Evolutionary conservation across 345 rosid genomes (phyloP).

Genomic region (Theobroma cacao): DNA sequence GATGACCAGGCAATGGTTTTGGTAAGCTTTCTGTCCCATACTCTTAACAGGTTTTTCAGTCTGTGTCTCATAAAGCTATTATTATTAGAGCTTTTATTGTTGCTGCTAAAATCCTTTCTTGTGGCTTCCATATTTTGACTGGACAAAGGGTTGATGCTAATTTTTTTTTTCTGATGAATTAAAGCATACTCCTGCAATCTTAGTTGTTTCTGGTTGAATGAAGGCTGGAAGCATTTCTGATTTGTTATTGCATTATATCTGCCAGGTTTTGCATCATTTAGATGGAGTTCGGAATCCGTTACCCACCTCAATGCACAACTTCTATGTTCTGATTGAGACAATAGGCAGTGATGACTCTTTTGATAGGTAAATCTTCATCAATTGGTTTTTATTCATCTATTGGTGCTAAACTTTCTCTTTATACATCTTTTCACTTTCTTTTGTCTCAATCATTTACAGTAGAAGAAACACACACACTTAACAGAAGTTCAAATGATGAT

Average conservation of each 20-base stretch:
- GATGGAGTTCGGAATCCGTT: conserved; percentile 90
- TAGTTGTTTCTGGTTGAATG: background rate
- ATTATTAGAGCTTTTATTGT: background rate
- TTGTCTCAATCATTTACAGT: background rate
- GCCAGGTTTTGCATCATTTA: conserved; percentile 71
- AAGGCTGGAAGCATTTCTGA: background rate
- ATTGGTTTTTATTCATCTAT: background rate
- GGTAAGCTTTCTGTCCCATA: conserved; percentile 38
- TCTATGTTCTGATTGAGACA: conserved; percentile 87
- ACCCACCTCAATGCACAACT: conserved; percentile 63
- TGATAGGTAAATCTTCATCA: conserved; percentile 47
- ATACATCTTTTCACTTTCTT: background rate
- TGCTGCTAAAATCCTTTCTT: conserved; percentile 4
- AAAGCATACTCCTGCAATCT: background rate
- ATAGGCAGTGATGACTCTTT: conserved; percentile 73
- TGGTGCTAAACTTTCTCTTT: background rate
- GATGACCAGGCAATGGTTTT: conserved; percentile 72
- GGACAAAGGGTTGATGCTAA: background rate
- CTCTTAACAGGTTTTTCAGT: background rate
- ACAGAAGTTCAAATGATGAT: background rate
- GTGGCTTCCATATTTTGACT: conserved; percentile 11
- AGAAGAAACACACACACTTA: background rate
- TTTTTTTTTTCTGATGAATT: conserved; percentile 1
- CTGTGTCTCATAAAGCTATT: conserved; percentile 2
- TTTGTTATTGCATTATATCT: conserved; percentile 5